A percentile compares a stretch with the other conserved stretches of the same genome.
These are phyloP conservation scores for Stentor roeselii DNA, from an alignment of 73 alveolate species.

Conservation along the genomic window DNA sequence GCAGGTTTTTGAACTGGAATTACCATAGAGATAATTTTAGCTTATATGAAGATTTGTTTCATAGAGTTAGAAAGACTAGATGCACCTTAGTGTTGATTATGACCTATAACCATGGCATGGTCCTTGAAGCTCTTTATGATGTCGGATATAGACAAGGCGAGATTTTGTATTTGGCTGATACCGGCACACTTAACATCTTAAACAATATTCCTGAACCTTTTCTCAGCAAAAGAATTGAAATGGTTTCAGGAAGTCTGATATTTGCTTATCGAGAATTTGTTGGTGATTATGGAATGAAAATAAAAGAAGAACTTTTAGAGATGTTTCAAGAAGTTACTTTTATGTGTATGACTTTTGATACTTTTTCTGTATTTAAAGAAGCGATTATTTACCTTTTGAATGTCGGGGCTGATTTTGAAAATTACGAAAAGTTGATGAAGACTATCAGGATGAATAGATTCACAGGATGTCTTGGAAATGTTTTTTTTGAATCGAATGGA, in stretches of 20 bases:
- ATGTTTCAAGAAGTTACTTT: not conserved
- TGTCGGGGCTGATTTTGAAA: not conserved
- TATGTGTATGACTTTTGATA: conserved; percentile 3
- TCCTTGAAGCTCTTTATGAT: not conserved
- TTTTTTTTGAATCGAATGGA: not conserved
- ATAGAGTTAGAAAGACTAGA: not conserved
- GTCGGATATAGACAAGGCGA: not conserved
- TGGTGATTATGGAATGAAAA: not conserved
- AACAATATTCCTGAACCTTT: not conserved
- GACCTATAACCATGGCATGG: not conserved
- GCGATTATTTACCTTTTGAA: not conserved
- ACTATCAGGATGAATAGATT: not conserved
- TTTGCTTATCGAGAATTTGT: not conserved
- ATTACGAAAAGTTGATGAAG: not conserved
- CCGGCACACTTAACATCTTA: not conserved
- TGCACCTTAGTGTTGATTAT: not conserved
- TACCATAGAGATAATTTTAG: not conserved
- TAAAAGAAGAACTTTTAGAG: not conserved
- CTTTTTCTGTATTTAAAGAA: not conserved
- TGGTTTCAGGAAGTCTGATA: not conserved
- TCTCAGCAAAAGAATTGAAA: not conserved
- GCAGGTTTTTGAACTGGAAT: not conserved
- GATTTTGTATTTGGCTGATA: not conserved
- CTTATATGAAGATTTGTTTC: not conserved
- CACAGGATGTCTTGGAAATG: not conserved